Percentiles rank a stretch among this genome's conserved stretches.
phyloP scores from a whole-genome alignment of 441 rosid genomes.

The Adansonia rubrostipa region DNA sequence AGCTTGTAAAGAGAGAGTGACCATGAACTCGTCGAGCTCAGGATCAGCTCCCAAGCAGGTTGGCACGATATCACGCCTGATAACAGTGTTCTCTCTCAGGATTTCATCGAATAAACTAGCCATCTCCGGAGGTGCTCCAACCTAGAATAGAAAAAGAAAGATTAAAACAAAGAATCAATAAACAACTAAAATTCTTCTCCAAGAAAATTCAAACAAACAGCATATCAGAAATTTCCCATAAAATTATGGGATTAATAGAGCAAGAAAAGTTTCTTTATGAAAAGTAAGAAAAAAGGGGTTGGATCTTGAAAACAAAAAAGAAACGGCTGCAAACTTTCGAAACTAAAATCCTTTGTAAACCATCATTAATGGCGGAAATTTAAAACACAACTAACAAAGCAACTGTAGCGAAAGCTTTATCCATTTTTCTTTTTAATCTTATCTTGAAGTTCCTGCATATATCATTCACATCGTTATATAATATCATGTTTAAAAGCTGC shows the following conservation, averaged over 20 bases:
- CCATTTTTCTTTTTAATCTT: neutral
- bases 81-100: slow-evolving; percentile 52
- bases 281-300: neutral
- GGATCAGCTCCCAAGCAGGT: slow-evolving; percentile 74
- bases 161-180: neutral
- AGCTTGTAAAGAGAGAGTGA: slow-evolving; percentile 16
- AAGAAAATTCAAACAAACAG: neutral
- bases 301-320: slow-evolving; percentile 20
- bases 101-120: slow-evolving; percentile 72
- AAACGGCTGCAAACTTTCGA: neutral
- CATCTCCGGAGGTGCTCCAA: slow-evolving; percentile 91
- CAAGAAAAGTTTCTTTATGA: neutral
- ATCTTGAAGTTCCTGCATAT: neutral
- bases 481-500: neutral
- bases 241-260: slow-evolving; percentile 26
- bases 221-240: slow-evolving; percentile 17
- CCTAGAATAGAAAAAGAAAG: slow-evolving; percentile 39
- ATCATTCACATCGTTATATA: slow-evolving; percentile 27
- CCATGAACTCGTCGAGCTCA: slow-evolving; percentile 90
- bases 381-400: slow-evolving; percentile 29
- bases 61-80: slow-evolving; percentile 41
- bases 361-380: slow-evolving; percentile 25
- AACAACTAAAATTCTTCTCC: neutral
- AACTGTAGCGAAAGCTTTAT: slow-evolving; percentile 2
- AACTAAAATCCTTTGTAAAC: neutral